phyloP scores from a whole-genome alignment of 371 early-diverging fungal genomes.

The Rhizopus arrhizus region DNA sequence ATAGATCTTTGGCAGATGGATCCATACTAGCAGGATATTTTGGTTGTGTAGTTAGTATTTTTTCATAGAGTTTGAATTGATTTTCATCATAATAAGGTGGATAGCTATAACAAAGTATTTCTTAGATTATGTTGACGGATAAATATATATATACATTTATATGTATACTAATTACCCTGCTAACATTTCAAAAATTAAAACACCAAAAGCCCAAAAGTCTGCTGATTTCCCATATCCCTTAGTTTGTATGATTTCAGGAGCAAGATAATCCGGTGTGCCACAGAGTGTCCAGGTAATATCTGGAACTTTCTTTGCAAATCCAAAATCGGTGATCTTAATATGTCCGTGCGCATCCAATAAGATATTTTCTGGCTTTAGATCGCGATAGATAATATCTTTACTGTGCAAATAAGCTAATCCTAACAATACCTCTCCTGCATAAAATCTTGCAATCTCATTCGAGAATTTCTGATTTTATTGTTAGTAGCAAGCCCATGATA shows the following conservation, averaged over 20 bases:
- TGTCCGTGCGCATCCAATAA: conserved; percentile 91
- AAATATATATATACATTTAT: background rate
- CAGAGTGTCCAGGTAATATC: conserved; percentile 95
- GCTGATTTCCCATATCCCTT: conserved; percentile 90
- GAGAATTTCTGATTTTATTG: conserved; percentile 66
- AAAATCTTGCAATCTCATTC: conserved; percentile 84
- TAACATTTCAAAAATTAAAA: conserved; percentile 91
- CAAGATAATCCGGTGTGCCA: conserved; percentile 98
- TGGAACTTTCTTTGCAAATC: conserved; percentile 96
- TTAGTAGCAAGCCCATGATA: background rate
- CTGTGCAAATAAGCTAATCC: conserved; percentile 89
- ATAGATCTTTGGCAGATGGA: conserved; percentile 81
- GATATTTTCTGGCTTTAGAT: conserved; percentile 95
- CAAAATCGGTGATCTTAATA: conserved; percentile 99
- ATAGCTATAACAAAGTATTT: conserved; percentile 34
- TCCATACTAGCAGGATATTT: conserved; percentile 83
- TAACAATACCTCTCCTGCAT: conserved; percentile 73
- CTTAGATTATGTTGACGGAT: background rate
- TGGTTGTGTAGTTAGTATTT: conserved; percentile 81
- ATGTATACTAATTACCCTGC: conserved; percentile 57
- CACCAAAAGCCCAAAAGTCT: conserved; percentile 94
- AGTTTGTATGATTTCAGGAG: conserved; percentile 91
- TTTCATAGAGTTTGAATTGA: conserved; percentile 90
- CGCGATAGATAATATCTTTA: conserved; percentile 90
- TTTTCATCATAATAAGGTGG: conserved; percentile 96